phyloP scores from a whole-genome alignment of 1,284 basidiomycete species.

The Cutaneotrichosporon sp. region DNA sequence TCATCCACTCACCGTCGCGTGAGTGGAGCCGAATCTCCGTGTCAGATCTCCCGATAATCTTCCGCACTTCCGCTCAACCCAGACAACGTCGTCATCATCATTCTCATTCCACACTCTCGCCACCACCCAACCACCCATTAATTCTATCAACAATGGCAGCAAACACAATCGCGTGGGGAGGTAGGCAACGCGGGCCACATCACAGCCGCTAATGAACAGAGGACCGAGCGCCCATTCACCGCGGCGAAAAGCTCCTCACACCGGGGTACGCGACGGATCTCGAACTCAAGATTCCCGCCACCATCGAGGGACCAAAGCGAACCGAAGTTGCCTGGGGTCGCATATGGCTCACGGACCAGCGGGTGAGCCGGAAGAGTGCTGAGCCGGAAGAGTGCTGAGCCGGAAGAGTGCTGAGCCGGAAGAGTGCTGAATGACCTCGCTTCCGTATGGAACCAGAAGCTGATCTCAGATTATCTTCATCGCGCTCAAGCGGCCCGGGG shows the following conservation, averaged over 20 bases:
- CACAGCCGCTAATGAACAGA: neutral
- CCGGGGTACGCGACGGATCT: constrained; percentile 29
- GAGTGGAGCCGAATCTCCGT: no score
- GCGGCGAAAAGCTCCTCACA: constrained; percentile 31
- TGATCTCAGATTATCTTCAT: constrained; percentile 27
- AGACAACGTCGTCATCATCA: no score
- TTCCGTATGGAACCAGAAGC: no score
- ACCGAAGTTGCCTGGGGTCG: constrained; percentile 30
- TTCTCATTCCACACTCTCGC: no score
- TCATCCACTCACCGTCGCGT: no score
- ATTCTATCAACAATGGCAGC: constrained; percentile 11
- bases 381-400: constrained; percentile 14
- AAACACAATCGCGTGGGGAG: constrained; percentile 14
- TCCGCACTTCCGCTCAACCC: no score
- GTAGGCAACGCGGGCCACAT: neutral
- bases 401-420: constrained; percentile 1
- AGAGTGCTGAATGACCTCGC: no score
- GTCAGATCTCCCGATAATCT: no score
- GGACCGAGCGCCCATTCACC: constrained; percentile 10
- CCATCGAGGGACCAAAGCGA: constrained; percentile 39
- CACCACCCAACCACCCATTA: neutral
- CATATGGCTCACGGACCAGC: constrained; percentile 40
- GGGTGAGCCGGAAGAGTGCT: constrained; percentile 24
- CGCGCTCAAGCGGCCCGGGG: neutral
- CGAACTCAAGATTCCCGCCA: constrained; percentile 39